Conservation (phyloP, 2,329 filamentous ascomycete genomes). For the Chaetomium olivaceum region DNA sequence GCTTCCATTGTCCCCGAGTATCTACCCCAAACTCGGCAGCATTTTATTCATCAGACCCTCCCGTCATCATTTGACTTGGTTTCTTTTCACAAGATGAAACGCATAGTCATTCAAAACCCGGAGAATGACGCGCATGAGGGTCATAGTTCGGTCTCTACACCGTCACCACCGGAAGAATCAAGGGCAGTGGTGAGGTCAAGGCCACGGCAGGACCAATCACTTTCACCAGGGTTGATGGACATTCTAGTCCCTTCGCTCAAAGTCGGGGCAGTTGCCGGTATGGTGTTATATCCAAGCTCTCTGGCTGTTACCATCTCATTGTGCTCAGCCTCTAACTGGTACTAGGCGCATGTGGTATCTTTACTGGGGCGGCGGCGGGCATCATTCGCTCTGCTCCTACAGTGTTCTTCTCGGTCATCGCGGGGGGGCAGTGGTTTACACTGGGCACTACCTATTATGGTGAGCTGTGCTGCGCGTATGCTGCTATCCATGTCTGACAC, state of each 20-base stretch:
- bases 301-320: background rate
- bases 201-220: constrained; percentile 29
- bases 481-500: background rate
- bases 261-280: constrained; percentile 62
- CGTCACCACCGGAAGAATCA: constrained; percentile 4
- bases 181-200: background rate
- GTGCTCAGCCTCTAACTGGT: background rate
- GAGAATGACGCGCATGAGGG: background rate
- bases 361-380: constrained; percentile 68
- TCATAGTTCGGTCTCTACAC: background rate
- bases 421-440: constrained; percentile 78
- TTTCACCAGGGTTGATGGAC: constrained; percentile 45
- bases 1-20: background rate
- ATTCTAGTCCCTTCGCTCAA: constrained; percentile 56
- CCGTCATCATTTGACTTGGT: background rate
- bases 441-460: constrained; percentile 77
- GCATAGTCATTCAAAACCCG: background rate
- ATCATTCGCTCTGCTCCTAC: constrained; percentile 69
- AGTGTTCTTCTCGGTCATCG: constrained; percentile 68
- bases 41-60: background rate
- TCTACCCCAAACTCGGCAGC: background rate
- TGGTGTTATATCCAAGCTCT: constrained; percentile 19
- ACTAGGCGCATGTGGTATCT: constrained; percentile 59
- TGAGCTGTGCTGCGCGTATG: constrained; percentile 40
- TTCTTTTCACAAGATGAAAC: constrained; percentile 1